These are phyloP conservation scores for Craspedostauros australis DNA, from an alignment of 108 stramenopile species.

Conservation along the genomic window DNA sequence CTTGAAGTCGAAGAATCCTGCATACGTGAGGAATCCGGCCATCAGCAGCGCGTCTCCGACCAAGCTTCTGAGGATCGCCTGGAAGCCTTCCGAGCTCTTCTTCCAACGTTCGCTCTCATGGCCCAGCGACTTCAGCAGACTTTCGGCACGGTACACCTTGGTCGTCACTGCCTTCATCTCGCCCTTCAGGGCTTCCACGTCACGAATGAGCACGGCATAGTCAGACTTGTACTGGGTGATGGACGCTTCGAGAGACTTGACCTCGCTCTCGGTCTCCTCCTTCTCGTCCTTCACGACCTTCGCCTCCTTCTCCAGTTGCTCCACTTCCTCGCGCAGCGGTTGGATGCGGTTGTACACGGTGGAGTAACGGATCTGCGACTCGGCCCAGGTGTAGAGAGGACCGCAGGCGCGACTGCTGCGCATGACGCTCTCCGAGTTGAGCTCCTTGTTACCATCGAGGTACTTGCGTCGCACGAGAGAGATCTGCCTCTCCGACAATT, in stretches of 20 bases:
- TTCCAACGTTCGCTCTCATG: conserved; percentile 97
- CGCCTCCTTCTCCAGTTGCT: conserved; percentile 73
- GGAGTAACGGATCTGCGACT: conserved; percentile 90
- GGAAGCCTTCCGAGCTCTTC: conserved; percentile 81
- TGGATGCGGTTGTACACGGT: conserved; percentile 91
- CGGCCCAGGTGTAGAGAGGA: conserved; percentile 95
- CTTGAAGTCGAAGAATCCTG: conserved; percentile 89
- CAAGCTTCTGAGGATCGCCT: conserved; percentile 71
- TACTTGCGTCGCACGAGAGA: conserved; percentile 81
- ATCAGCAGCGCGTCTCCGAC: conserved; percentile 90
- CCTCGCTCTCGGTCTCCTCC: conserved; percentile 69
- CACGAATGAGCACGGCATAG: conserved; percentile 92
- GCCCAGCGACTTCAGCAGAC: conserved; percentile 83
- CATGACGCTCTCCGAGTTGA: conserved; percentile 58
- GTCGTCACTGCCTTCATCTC: conserved; percentile 92
- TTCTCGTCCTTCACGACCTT: conserved; percentile 66
- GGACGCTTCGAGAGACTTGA: conserved; percentile 78
- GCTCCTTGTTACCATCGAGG: conserved; percentile 69
- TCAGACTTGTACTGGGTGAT: conserved; percentile 94
- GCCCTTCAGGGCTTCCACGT: conserved; percentile 91
- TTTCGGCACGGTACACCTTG: conserved; percentile 91
- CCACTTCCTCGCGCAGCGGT: conserved; percentile 96
- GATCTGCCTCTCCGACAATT: conserved; percentile 71
- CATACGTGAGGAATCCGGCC: conserved; percentile 94
- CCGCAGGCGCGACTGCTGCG: conserved; percentile 93